A percentile compares a stretch with the other conserved stretches of the same genome.
These are phyloP conservation scores for Celoporthe dispersa DNA, from an alignment of 2,329 filamentous ascomycete species.

Conservation along the genomic window DNA sequence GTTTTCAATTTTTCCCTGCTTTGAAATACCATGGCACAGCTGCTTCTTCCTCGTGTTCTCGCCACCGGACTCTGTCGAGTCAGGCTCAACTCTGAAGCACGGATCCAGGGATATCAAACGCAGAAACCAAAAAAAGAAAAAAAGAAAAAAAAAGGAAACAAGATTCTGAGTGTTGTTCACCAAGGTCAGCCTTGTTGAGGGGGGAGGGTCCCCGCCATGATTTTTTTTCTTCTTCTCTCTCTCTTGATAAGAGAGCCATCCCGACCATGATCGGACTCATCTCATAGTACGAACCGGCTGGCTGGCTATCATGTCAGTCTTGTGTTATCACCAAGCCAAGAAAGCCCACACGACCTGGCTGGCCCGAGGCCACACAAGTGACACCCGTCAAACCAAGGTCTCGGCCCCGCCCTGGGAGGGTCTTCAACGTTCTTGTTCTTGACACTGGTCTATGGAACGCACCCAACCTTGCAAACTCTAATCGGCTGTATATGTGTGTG, in stretches of 20 bases:
- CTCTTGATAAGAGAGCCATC: neutral
- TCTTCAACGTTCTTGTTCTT: conserved; percentile 13
- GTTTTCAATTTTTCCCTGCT: neutral
- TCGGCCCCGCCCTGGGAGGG: neutral
- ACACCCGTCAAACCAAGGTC: neutral
- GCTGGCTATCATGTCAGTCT: neutral
- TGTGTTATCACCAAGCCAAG: neutral
- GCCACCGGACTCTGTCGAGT: conserved; percentile 12
- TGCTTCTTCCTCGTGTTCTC: neutral
- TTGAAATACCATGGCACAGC: neutral
- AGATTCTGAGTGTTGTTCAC: neutral
- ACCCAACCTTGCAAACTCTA: conserved; percentile 6
- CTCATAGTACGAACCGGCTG: neutral
- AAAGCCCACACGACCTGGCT: neutral
- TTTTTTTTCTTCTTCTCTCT: neutral
- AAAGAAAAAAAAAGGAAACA: neutral
- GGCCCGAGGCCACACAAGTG: neutral
- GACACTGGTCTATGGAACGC: conserved; percentile 1
- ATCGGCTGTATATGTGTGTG: too few species aligned
- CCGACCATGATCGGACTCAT: neutral
- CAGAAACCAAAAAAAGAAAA: conserved; percentile 7
- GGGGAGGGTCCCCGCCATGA: conserved; percentile 10
- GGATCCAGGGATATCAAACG: conserved; percentile 25
- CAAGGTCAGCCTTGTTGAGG: conserved; percentile 16
- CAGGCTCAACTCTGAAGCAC: conserved; percentile 21